Base-by-base conservation (phyloP, 306 rosid species). In the Trichosanthes cucumerina region DNA sequence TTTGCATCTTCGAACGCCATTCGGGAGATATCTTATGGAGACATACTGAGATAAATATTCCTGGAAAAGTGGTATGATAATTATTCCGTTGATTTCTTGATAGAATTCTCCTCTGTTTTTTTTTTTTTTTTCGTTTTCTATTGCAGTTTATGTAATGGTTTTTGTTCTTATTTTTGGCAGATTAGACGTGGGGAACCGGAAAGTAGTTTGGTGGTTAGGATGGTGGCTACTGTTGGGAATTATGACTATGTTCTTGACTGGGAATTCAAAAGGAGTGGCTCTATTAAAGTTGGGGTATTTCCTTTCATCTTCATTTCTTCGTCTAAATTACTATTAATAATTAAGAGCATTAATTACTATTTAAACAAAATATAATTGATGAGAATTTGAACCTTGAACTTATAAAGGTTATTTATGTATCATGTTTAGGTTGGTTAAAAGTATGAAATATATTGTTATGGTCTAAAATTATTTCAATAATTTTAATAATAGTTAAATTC, bases 241-340 rank as follows among this genome's bases (percentile, higher is more conserved):
- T 91, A 93, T 33, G 98, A 93, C 77, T 93, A 93, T 86, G 79
- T 93, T 81, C 93, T 93, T 82, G 98, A 93, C 69, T 93, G 98
- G 98, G 98, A 91, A 77, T 93, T 93, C 80, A 81, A 81, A 18
- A 71, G 56, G 65, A 90, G 89, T 85, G 98, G 98, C 24, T 82
- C 87, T 65, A 91, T 93, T 58, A 90, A 90, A 86, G 90, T 91
- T 82, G 97, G 97, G 90, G 97, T 91, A 84, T 83, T 69, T 5
- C 16, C 19, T 69, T 41, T 69, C 75, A n/a, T n/a, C 46, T 3
- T 34, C 36, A 23, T 57, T 57, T 57, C 64, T 57, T 19, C 64
- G 8, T 23, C 21, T 63, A 33, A 62, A 31, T 62, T 11, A 31
- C 18, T 64, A 1, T 62, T 62, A 59, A 62, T 62, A 13, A 62